Evolutionary conservation across 2,329 filamentous ascomycete species (phyloP).

Genomic region (Claviceps quebecensis): DNA sequence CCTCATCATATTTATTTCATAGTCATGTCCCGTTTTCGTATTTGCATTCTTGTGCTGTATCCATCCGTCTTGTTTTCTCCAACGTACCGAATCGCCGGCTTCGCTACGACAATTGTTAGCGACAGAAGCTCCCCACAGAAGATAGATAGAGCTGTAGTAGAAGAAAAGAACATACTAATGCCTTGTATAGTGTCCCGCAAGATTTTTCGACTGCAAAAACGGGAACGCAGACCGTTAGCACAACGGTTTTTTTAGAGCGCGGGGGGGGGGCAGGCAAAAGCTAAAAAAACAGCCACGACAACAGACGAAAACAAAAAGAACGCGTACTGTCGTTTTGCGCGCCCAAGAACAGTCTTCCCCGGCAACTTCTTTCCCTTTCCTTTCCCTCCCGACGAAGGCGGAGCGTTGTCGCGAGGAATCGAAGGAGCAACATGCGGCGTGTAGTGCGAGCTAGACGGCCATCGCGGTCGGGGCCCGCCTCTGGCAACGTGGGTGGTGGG

Average conservation of each 20-base stretch:
- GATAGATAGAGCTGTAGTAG: too few species aligned
- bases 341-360: constrained; percentile 4
- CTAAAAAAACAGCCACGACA: background rate
- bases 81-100: constrained; percentile 4
- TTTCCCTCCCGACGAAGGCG: background rate
- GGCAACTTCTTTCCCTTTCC: background rate
- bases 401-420: background rate
- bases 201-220: constrained; percentile 8
- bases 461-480: background rate
- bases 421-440: too few species aligned
- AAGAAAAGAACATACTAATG: constrained; percentile 4
- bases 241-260: background rate
- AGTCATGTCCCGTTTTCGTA: too few species aligned
- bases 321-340: constrained; percentile 2
- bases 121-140: background rate
- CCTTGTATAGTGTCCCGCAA: constrained; percentile 7
- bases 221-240: background rate
- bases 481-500: background rate
- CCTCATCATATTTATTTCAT: too few species aligned
- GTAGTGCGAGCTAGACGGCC: background rate
- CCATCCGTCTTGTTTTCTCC: background rate
- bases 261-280: background rate
- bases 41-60: too few species aligned
- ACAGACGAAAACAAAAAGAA: background rate
- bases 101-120: background rate